Percentiles rank a stretch among this genome's conserved stretches.
phyloP scores from a whole-genome alignment of 1,284 basidiomycete genomes.

The Cryptococcus sp. region DNA sequence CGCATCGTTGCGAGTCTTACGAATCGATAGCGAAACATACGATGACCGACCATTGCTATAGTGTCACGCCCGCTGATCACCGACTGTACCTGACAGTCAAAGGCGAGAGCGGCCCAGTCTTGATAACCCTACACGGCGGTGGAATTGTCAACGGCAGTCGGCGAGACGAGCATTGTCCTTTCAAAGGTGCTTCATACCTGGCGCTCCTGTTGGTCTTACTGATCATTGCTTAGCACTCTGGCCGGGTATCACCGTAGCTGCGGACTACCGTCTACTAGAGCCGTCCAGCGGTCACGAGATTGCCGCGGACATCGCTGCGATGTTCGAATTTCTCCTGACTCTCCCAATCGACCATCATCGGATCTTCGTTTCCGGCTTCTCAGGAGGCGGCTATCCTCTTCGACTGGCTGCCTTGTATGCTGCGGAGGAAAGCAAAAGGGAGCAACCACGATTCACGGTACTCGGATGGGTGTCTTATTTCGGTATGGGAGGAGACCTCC shows the following conservation, averaged over 20 bases:
- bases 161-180: slow-evolving; percentile 1
- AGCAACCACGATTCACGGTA: slow-evolving; percentile 3
- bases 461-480: slow-evolving; percentile 5
- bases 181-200: background rate
- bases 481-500: slow-evolving; percentile 13
- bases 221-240: slow-evolving; percentile 1
- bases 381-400: slow-evolving; percentile 9
- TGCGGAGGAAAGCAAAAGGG: slow-evolving; percentile 1
- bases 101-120: background rate
- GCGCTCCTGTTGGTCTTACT: background rate
- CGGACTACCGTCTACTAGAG: slow-evolving; percentile 9
- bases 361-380: slow-evolving; percentile 10
- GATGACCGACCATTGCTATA: slow-evolving; percentile 1
- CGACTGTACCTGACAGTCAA: background rate
- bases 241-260: slow-evolving; percentile 3
- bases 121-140: slow-evolving; percentile 11
- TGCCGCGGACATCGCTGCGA: slow-evolving; percentile 3
- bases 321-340: slow-evolving; percentile 2
- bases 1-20: too few species aligned
- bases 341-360: slow-evolving; percentile 4
- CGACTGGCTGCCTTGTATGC: slow-evolving; percentile 8
- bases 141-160: slow-evolving; percentile 10
- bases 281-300: slow-evolving; percentile 8
- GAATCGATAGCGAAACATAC: too few species aligned
- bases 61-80: slow-evolving; percentile 2